Evolutionary conservation across 2,329 filamentous ascomycete species (phyloP), one percentile per base, ranked within the genome.

Genomic region (Paecilomyces variotii): DNA sequence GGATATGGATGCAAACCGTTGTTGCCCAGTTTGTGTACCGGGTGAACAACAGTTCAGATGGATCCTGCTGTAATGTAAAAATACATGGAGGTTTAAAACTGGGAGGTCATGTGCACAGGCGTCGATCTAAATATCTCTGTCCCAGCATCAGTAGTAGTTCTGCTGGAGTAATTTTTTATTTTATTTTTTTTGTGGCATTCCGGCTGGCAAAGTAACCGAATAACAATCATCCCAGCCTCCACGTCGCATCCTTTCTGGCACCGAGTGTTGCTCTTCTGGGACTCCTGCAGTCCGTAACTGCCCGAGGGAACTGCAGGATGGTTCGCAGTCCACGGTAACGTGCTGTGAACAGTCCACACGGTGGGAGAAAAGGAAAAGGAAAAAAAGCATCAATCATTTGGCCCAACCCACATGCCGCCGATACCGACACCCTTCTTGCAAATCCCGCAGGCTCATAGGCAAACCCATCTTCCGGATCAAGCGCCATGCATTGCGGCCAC

Each of bases 391-490:
- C 50, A 28, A 52, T 39, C 19, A 52, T 14, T n/a, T 52, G 9
- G 50, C 50, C 50, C 50, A 52, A 28, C 50, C 24, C 50, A 52
- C 50, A 26, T n/a, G 50, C 50, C 50, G 50, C 19, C 50, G 26
- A 52, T 28, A 52, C 50, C 53, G 53, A 35, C 32, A 34, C 28
- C 4, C 53, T 12, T 14, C 30, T 32, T 6, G 19, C 53, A 32
- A 54, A 54, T 32, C 32, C 27, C 27, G 28, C 32, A 54, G 19
- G 26, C 9, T 32, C 26, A 32, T 25, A 30, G 28, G 28, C 28
- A 34, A 32, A 10, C 54, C 54, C 24, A 55, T 55, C 35, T 55
- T 55, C 54, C 54, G 32, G 34, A 55, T 55, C 30, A 26, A 55
- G 54, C 54, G 35, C 32, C 54, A 7, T 55, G 54, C 54, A 55